These are phyloP conservation scores for Pseudogymnoascus sp. DNA, from an alignment of 2,329 filamentous ascomycete genomes.

Conservation along the genomic window DNA sequence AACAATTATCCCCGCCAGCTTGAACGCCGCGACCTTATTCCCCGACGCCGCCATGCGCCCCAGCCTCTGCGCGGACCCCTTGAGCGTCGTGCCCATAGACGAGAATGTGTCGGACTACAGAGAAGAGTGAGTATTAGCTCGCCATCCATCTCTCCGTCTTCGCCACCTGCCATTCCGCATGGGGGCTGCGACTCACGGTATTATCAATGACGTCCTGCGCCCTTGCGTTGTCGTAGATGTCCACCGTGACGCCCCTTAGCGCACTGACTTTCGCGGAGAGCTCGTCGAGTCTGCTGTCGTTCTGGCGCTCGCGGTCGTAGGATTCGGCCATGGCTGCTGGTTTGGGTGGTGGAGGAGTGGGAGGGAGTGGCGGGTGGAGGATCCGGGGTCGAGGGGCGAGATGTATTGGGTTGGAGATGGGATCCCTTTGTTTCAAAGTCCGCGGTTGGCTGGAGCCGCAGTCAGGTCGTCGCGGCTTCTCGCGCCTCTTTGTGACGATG, in stretches of 20 bases:
- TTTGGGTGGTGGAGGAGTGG: neutral
- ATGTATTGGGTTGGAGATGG: neutral
- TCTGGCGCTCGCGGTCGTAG: constrained; percentile 78
- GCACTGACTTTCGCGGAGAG: constrained; percentile 86
- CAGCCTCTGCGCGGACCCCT: constrained; percentile 72
- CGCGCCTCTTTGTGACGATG: neutral
- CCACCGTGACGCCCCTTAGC: constrained; percentile 85
- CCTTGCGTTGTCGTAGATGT: constrained; percentile 95
- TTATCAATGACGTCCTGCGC: constrained; percentile 82
- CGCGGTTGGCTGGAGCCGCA: constrained; percentile 3
- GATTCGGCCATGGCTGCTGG: constrained; percentile 56
- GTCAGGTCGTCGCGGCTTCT: constrained; percentile 6
- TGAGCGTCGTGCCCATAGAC: constrained; percentile 71
- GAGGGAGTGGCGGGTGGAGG: neutral
- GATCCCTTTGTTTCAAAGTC: constrained; percentile 5
- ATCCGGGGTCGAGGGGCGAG: neutral
- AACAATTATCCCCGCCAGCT: constrained; percentile 76
- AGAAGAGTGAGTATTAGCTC: constrained; percentile 11
- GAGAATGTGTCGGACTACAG: constrained; percentile 80
- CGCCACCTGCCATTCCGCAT: neutral
- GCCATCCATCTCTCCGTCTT: neutral
- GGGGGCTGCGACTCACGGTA: constrained; percentile 49
- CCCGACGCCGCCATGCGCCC: constrained; percentile 86
- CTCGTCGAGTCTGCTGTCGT: constrained; percentile 88
- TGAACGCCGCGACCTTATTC: constrained; percentile 84